Percentiles rank a stretch among this genome's conserved stretches.
Conservation (phyloP, 306 rosid species). For the Cicer arietinum region DNA sequence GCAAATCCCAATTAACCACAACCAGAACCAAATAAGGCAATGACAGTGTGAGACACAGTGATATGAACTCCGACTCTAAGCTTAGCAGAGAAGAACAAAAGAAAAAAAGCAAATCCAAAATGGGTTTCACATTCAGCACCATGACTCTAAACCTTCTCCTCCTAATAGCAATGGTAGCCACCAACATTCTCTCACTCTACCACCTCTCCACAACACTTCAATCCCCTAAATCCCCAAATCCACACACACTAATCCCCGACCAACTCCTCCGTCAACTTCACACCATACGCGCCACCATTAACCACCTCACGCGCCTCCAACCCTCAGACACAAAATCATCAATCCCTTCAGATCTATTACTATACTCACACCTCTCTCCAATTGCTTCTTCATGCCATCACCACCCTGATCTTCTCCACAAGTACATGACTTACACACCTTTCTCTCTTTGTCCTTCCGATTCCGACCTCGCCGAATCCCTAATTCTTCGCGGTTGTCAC, state of each 20-base stretch:
- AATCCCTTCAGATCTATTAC: conserved; percentile 77
- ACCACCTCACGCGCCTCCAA: conserved; percentile 87
- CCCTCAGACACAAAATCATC: conserved; percentile 13
- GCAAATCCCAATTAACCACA: conserved; percentile 5
- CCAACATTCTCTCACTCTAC: conserved; percentile 92
- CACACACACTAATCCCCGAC: conserved; percentile 62
- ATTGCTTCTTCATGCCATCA: conserved; percentile 84
- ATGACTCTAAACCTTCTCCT: conserved; percentile 85
- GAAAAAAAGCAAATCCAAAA: conserved; percentile 23
- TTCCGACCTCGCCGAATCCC: conserved; percentile 69
- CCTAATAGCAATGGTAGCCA: conserved; percentile 90
- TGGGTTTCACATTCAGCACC: conserved; percentile 86
- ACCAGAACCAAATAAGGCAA: conserved; percentile 12
- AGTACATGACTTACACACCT: conserved; percentile 78
- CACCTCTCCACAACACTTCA: conserved; percentile 82
- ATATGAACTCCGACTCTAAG: background rate
- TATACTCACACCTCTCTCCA: conserved; percentile 74
- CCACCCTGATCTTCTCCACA: conserved; percentile 82
- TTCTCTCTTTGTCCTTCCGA: conserved; percentile 78
- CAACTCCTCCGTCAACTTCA: conserved; percentile 83
- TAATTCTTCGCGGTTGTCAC: conserved; percentile 88
- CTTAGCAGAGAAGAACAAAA: background rate
- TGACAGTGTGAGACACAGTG: background rate
- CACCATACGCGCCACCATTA: conserved; percentile 95
- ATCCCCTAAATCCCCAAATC: conserved; percentile 56